These are phyloP conservation scores for Sporothrix variecibatus DNA, from an alignment of 2,329 filamentous ascomycete species.

Conservation along the genomic window DNA sequence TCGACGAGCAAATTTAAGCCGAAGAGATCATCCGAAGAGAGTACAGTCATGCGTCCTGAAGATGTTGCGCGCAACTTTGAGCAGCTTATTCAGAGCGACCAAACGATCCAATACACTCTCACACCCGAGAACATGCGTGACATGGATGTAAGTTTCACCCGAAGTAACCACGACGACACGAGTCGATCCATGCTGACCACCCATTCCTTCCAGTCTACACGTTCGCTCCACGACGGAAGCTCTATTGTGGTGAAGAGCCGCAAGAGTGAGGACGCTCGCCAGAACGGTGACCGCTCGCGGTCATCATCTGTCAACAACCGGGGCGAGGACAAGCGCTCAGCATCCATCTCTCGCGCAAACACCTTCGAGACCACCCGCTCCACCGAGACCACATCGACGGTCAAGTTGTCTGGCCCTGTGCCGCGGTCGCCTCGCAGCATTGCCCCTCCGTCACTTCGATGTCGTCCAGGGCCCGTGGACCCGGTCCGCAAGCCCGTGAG, in stretches of 20 bases:
- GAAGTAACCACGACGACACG: not conserved
- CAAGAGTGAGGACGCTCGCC: slow-evolving; percentile 51
- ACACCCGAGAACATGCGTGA: slow-evolving; percentile 79
- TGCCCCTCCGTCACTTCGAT: slow-evolving; percentile 26
- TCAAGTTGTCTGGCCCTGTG: slow-evolving; percentile 25
- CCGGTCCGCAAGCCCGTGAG: slow-evolving; percentile 62
- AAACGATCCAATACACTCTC: slow-evolving; percentile 80
- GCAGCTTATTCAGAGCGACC: slow-evolving; percentile 76
- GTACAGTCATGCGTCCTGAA: slow-evolving; percentile 49
- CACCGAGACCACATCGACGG: slow-evolving; percentile 35
- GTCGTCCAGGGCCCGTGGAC: slow-evolving; percentile 39
- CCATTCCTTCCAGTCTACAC: slow-evolving; percentile 39
- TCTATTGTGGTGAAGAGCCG: slow-evolving; percentile 47
- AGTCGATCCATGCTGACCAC: slow-evolving; percentile 3
- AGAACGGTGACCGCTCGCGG: slow-evolving; percentile 46
- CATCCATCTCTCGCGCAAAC: slow-evolving; percentile 39
- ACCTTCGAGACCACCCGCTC: slow-evolving; percentile 30
- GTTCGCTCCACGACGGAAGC: slow-evolving; percentile 44
- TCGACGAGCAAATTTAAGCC: slow-evolving; percentile 54
- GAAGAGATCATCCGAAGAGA: slow-evolving; percentile 61
- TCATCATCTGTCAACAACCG: slow-evolving; percentile 50
- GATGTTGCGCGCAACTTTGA: slow-evolving; percentile 72
- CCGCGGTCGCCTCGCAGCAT: slow-evolving; percentile 37
- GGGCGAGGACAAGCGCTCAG: slow-evolving; percentile 40
- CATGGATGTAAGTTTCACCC: slow-evolving; percentile 61